A percentile compares a stretch with the other conserved stretches of the same genome.
phyloP scores from a whole-genome alignment of 495 filamentous ascomycete species.

The Penicillium desertorum region DNA sequence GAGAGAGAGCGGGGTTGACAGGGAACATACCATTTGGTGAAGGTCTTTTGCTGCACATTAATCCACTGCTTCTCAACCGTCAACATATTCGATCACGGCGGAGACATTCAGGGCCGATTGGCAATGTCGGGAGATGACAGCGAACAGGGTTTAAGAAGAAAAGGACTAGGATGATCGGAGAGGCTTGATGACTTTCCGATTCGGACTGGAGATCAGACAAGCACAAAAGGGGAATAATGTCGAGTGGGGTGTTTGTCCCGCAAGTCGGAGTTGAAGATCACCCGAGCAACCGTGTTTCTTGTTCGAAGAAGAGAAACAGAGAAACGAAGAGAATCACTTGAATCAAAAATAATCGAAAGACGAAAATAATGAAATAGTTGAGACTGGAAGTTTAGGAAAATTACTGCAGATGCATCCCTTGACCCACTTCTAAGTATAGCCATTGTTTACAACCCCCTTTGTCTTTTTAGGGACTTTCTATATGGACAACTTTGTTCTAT shows the following conservation, averaged over 20 bases:
- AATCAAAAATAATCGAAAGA: no score
- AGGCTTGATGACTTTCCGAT: constrained; percentile 10
- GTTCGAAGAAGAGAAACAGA: not conserved
- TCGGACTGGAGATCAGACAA: constrained; percentile 12
- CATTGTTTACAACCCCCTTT: constrained; percentile 1
- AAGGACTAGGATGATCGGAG: constrained; percentile 10
- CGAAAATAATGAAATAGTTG: not conserved
- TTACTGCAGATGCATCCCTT: constrained; percentile 12
- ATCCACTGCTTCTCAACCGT: constrained; percentile 87
- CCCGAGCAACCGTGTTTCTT: constrained; percentile 23
- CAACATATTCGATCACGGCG: constrained; percentile 51
- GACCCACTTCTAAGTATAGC: constrained; percentile 14
- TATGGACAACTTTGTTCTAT: no score
- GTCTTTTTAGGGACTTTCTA: not conserved
- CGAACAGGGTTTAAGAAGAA: constrained; percentile 7
- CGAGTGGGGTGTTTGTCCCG: constrained; percentile 17
- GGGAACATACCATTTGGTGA: constrained; percentile 83
- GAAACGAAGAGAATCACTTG: not conserved
- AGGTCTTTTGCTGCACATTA: constrained; percentile 98
- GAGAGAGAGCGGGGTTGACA: not conserved
- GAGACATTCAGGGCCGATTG: constrained; percentile 43
- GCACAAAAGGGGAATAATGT: constrained; percentile 9
- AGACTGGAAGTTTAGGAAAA: not conserved
- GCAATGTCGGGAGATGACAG: constrained; percentile 21
- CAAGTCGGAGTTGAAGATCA: constrained; percentile 20